Evolutionary conservation across 2,329 filamentous ascomycete genomes (phyloP).

Genomic region (Trichoderma harzianum): DNA sequence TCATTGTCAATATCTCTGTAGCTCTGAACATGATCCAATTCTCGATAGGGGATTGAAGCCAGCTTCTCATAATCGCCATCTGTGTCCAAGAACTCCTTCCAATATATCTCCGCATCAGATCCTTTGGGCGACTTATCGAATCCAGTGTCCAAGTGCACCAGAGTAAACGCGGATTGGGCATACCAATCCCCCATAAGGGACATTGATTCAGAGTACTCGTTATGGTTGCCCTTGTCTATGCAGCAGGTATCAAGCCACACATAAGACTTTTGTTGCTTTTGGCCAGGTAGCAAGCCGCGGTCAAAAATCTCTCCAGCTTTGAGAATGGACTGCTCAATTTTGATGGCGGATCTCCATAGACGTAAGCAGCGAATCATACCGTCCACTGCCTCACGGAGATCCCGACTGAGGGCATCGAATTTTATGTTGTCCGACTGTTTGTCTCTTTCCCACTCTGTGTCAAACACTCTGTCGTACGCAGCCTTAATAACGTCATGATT

Average conservation of each 20-base stretch:
- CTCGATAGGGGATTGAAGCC: background rate
- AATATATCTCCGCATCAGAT: background rate
- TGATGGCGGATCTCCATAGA: constrained; percentile 19
- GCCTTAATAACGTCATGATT: background rate
- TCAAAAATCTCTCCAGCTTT: constrained; percentile 11
- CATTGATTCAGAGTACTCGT: constrained; percentile 14
- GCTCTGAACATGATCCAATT: background rate
- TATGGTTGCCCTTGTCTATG: constrained; percentile 15
- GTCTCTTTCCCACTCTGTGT: constrained; percentile 9
- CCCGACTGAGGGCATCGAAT: background rate
- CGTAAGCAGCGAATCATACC: constrained; percentile 13
- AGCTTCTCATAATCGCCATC: constrained; percentile 8
- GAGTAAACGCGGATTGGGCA: constrained; percentile 6
- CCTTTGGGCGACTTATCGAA: background rate
- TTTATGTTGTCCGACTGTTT: background rate
- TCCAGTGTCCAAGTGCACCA: constrained; percentile 12
- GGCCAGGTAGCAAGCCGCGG: background rate
- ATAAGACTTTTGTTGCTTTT: background rate
- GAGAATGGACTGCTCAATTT: constrained; percentile 14
- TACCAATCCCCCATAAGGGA: constrained; percentile 19
- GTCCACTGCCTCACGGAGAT: constrained; percentile 12
- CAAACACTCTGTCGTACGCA: background rate
- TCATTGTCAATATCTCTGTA: background rate
- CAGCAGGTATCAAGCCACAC: constrained; percentile 16
- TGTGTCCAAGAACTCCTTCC: background rate